Evolutionary conservation across 73 alveolate genomes (phyloP).

Genomic region (Paramecium sonneborni): DNA sequence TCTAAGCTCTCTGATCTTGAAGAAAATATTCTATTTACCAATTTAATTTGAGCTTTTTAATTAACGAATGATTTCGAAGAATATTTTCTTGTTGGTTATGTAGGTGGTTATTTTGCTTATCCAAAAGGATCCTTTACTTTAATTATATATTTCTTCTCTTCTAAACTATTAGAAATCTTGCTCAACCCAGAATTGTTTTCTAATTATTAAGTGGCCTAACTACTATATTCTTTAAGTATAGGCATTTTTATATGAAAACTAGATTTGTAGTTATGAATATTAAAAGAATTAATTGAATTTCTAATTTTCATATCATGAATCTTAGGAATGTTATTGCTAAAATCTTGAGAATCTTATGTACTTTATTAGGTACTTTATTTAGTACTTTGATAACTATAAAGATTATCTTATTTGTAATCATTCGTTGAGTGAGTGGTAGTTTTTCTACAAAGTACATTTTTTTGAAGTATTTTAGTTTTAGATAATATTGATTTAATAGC

Average conservation of each 20-base stretch:
- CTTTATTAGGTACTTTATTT: conserved; percentile 9
- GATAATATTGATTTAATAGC: not conserved
- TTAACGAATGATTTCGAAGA: conserved; percentile 28
- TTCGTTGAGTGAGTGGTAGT: not conserved
- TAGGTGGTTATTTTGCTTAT: not conserved
- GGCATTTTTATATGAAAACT: not conserved
- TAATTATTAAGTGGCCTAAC: not conserved
- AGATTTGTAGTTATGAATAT: not conserved
- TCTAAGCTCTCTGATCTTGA: conserved; percentile 28
- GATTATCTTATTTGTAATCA: not conserved
- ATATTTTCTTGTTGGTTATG: not conserved
- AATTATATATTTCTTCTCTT: not conserved
- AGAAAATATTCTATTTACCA: conserved; percentile 52
- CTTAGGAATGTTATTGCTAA: not conserved
- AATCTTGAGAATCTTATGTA: not conserved
- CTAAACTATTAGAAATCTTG: not conserved
- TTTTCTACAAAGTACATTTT: not conserved
- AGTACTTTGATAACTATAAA: not conserved
- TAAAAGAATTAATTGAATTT: not conserved
- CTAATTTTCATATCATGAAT: not conserved
- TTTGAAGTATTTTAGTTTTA: not conserved
- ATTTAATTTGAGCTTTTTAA: not conserved
- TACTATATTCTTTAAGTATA: not conserved
- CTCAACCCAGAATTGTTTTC: not conserved
- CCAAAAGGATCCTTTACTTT: conserved; percentile 55